These are phyloP conservation scores for Leccinum truebloodii DNA, from an alignment of 768 basidiomycete species.

Conservation along the genomic window DNA sequence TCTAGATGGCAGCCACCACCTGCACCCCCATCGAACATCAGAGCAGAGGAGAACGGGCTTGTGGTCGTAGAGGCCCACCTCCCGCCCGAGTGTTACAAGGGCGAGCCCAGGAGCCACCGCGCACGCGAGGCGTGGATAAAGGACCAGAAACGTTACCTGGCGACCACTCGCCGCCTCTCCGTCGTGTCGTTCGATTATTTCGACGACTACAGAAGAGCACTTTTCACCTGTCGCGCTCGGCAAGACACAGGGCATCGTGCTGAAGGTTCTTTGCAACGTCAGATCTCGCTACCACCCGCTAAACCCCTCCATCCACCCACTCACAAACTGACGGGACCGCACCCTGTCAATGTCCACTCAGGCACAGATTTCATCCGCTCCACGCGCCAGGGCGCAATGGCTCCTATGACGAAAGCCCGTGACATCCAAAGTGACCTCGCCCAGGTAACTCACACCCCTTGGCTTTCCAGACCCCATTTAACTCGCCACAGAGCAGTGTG, in stretches of 20 bases:
- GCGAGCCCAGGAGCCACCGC: constrained; percentile 6
- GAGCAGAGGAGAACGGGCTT: constrained; percentile 2
- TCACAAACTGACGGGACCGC: not conserved
- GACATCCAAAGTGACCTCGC: not conserved
- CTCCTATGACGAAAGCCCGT: not conserved
- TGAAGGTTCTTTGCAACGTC: constrained; percentile 8
- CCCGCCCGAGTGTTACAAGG: constrained; percentile 18
- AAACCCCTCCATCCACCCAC: constrained; percentile 2
- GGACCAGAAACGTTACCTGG: constrained; percentile 10
- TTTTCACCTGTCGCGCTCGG: constrained; percentile 12
- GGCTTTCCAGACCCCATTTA: not conserved
- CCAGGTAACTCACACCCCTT: constrained; percentile 13
- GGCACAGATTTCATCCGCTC: not conserved
- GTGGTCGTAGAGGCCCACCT: constrained; percentile 7
- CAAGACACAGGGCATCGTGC: not conserved
- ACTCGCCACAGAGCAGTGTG: constrained; percentile 14
- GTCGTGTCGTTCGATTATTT: constrained; percentile 12
- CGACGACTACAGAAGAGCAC: constrained; percentile 5
- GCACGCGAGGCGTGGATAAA: constrained; percentile 16
- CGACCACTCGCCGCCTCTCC: constrained; percentile 10
- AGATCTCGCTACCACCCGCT: not conserved
- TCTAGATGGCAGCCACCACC: constrained; percentile 4
- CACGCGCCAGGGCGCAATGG: not conserved
- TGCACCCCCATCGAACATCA: not conserved
- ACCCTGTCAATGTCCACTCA: not conserved